Evolutionary conservation across 73 alveolate species (phyloP).

Genomic region (Blepharisma stoltei): DNA sequence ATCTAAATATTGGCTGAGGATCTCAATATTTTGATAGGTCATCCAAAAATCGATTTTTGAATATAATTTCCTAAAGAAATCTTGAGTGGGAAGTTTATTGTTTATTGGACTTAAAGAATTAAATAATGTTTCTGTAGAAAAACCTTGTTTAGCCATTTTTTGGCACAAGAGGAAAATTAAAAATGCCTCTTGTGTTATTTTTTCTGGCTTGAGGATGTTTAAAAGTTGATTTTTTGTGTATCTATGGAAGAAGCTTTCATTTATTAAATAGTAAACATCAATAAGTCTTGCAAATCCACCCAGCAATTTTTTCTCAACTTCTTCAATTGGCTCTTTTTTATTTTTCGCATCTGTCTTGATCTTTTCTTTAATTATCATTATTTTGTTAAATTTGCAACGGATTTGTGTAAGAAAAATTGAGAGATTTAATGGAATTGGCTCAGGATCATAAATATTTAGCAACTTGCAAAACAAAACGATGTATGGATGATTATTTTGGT

Average conservation of each 20-base stretch:
- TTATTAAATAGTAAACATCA: no score
- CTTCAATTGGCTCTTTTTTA: background rate
- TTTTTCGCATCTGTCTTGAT: background rate
- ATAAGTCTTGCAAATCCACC: no score
- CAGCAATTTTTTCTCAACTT: no score
- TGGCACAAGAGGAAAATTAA: conserved; percentile 5
- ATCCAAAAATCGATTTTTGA: no score
- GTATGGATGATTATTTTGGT: background rate
- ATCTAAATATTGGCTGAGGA: no score
- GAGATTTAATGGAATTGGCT: background rate
- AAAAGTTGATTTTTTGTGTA: background rate
- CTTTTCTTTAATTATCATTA: background rate
- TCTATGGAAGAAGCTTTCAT: no score
- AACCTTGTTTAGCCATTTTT: conserved; percentile 28
- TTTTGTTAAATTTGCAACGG: background rate
- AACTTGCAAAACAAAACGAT: background rate
- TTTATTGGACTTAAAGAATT: no score
- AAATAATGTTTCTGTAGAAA: conserved; percentile 7
- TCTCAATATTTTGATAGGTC: no score
- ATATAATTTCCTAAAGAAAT: no score
- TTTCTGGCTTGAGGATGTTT: conserved; percentile 2
- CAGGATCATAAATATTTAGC: conserved; percentile 28
- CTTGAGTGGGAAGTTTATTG: no score
- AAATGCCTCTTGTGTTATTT: background rate
- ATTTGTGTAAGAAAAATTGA: background rate